Evolutionary conservation across 345 rosid species (phyloP), one percentile per base, ranked within the genome.

Genomic region (Eucalyptus leucophloia): DNA sequence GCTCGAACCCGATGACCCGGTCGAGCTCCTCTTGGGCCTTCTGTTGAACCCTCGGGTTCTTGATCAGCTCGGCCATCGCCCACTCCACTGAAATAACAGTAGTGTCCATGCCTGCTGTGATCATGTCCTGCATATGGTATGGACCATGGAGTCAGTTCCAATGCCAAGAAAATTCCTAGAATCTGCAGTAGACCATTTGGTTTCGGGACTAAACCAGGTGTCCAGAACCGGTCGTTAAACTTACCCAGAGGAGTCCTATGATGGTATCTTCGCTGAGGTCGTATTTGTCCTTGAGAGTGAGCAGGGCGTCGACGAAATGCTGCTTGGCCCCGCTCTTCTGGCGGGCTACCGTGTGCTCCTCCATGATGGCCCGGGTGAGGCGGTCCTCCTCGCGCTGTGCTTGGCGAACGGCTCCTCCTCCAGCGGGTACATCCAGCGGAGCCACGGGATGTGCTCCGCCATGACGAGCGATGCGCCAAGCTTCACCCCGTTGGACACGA

Each of bases 81-180:
- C 99, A 98, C 86, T 98, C 99, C 14, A 91, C 96, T 9, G 96
- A 90, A 45, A 96, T 96, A 16, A 97, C 97, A 19, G 98, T 93
- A 9, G 99, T 98, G 92, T 98, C 99, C 98, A 94, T 96, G 53
- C 99, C 99, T 2, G 99, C 99, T 5, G 98, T 96, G 88, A 98
- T 96, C 99, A 98, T 98, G 91, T 98, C 98, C 99, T 96, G 94
- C 91, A 91, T 81, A 12, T 5, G 45, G 82, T 37, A 3, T 72
- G 45, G 45, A 72, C 45, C 10, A 72, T 72, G 14, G 15, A 72
- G 45, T 72, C 1, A 37, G 82, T 72, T 72, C 82, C 45, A 72
- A 37, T 37, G 26, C 12, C 44, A 72, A 72, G 82, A 8, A 37
- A 37, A 37, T 72, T 72, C 45, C 28, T 19, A 37, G 40, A 8